phyloP scores from a whole-genome alignment of 177 flowering plant genomes.

The Telopea speciosissima region DNA sequence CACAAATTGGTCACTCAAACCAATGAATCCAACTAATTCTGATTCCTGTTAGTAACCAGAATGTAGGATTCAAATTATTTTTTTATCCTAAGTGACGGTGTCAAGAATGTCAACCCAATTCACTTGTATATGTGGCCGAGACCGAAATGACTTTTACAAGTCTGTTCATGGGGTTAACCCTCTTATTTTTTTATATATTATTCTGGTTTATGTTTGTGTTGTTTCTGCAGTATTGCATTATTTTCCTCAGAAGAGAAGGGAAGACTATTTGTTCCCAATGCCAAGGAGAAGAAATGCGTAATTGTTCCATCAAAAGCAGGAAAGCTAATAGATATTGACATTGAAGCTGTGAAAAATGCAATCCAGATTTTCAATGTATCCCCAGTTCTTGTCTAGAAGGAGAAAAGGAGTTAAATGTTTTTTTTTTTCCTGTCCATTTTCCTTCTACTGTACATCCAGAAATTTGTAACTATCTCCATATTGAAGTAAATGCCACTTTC shows the following conservation, averaged over 20 bases:
- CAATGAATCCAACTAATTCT: background rate
- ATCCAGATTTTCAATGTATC: constrained; percentile 44
- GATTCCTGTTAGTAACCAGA: background rate
- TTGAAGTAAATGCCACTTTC: background rate
- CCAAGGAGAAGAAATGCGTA: constrained; percentile 61
- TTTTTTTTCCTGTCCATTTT: background rate
- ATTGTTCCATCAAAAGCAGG: constrained; percentile 67
- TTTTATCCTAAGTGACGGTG: background rate
- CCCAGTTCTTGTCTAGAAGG: constrained; percentile 42
- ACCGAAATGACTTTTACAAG: background rate
- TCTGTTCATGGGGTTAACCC: background rate
- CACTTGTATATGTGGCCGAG: background rate
- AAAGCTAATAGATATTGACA: constrained; percentile 54
- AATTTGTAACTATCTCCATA: background rate
- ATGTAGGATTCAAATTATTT: background rate
- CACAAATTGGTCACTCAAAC: background rate
- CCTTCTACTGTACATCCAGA: constrained; percentile 4
- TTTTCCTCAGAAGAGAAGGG: constrained; percentile 70
- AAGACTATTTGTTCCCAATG: constrained; percentile 55
- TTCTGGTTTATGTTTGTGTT: background rate
- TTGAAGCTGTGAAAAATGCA: constrained; percentile 52
- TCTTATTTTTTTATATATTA: background rate
- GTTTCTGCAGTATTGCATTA: constrained; percentile 55
- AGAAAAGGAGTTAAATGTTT: no score
- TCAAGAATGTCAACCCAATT: background rate